phyloP scores from a whole-genome alignment of 371 early-diverging fungal genomes.

The Fennellomyces sp. region DNA sequence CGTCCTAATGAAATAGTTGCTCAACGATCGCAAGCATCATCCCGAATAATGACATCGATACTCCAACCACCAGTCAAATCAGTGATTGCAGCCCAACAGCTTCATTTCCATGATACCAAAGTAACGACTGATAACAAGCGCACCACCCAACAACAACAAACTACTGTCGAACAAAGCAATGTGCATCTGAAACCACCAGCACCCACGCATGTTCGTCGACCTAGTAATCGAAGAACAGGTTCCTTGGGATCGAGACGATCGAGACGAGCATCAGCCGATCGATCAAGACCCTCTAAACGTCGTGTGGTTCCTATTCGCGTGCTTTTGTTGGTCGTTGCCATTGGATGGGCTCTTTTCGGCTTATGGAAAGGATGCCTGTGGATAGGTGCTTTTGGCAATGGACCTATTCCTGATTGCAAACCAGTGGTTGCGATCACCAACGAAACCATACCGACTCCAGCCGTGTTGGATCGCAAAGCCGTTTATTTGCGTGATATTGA shows the following conservation, averaged over 20 bases:
- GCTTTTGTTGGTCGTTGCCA: neutral
- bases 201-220: neutral
- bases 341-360: neutral
- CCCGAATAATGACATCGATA: neutral
- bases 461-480: constrained; percentile 17
- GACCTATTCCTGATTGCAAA: too few species aligned
- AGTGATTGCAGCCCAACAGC: neutral
- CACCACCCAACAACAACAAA: neutral
- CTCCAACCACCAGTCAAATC: neutral
- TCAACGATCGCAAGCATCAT: neutral
- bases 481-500: constrained; percentile 54
- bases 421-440: too few species aligned
- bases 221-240: neutral
- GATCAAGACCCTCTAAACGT: neutral
- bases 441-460: neutral
- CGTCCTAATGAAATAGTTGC: neutral
- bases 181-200: neutral
- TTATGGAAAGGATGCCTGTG: neutral
- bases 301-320: constrained; percentile 2
- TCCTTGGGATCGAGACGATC: neutral
- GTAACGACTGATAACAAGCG: neutral
- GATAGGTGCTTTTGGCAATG: neutral
- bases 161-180: neutral
- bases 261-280: neutral
- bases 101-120: neutral